phyloP scores from a whole-genome alignment of 129 eudicot species.

The Calendula officinalis region DNA sequence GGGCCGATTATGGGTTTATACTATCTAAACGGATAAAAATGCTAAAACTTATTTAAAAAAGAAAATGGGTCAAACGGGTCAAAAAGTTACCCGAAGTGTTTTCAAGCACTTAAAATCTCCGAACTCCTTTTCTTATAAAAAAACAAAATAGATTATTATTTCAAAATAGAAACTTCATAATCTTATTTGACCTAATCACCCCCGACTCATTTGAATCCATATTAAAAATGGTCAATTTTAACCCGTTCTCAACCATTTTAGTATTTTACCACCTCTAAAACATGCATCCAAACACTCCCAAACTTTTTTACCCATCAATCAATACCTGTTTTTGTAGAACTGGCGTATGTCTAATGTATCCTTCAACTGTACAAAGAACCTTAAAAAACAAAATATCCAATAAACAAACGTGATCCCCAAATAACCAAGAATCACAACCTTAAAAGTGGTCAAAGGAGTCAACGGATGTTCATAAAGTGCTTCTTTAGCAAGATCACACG shows the following conservation, averaged over 20 bases:
- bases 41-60: not conserved
- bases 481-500: constrained; percentile 85
- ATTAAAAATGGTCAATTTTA: not conserved
- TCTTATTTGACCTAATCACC: not conserved
- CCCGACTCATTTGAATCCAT: not conserved
- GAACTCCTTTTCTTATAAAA: not conserved
- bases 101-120: constrained; percentile 1
- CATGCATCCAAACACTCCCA: constrained; percentile 11
- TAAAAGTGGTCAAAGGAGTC: constrained; percentile 71
- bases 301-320: not conserved
- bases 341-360: constrained; percentile 74
- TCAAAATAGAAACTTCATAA: not conserved
- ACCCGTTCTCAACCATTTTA: not conserved
- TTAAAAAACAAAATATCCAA: constrained; percentile 79
- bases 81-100: not conserved
- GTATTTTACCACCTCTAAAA: constrained; percentile 2
- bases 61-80: not conserved
- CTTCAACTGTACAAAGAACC: constrained; percentile 85
- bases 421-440: constrained; percentile 78
- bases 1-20: not conserved
- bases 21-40: not conserved
- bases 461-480: constrained; percentile 88
- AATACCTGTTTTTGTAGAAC: constrained; percentile 80
- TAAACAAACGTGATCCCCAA: constrained; percentile 78
- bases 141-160: not conserved